Evolutionary conservation across 805 yeast genomes (phyloP).

Genomic region (Candida dendrica): DNA sequence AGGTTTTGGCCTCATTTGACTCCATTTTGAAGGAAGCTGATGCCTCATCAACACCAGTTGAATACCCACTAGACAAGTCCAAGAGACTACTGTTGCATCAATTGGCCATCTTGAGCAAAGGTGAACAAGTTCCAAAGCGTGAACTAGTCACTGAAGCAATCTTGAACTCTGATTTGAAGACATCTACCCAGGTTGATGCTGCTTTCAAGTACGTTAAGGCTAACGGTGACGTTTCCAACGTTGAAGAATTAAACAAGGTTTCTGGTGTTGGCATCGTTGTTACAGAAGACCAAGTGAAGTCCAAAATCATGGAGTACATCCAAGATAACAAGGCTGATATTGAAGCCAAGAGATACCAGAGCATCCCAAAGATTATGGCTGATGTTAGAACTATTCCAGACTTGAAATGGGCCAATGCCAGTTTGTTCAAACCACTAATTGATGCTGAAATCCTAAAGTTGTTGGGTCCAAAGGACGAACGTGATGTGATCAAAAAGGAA

Average conservation of each 20-base stretch:
- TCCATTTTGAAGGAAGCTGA: constrained; percentile 45
- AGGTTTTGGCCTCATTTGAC: constrained; percentile 66
- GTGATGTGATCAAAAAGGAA: constrained; percentile 78
- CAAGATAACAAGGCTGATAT: constrained; percentile 52
- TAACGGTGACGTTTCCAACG: constrained; percentile 35
- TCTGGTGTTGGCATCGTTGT: constrained; percentile 81
- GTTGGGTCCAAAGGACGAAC: constrained; percentile 93
- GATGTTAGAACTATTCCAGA: constrained; percentile 65
- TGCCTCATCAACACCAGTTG: constrained; percentile 16
- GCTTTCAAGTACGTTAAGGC: constrained; percentile 68
- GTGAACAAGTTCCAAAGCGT: constrained; percentile 40
- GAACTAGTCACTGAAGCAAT: constrained; percentile 53
- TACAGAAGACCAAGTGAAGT: constrained; percentile 56
- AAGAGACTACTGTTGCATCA: constrained; percentile 63
- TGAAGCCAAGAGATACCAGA: constrained; percentile 65
- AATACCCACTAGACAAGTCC: constrained; percentile 44
- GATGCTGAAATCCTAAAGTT: constrained; percentile 67
- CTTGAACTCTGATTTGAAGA: constrained; percentile 52
- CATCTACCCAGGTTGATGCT: constrained; percentile 71
- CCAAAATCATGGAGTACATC: constrained; percentile 52
- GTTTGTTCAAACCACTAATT: constrained; percentile 76
- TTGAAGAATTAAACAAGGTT: constrained; percentile 47
- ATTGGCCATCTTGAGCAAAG: constrained; percentile 67
- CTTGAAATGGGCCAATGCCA: constrained; percentile 90
- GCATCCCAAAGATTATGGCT: constrained; percentile 71